Base-by-base conservation (phyloP, 2,329 filamentous ascomycete genomes). In the Fusarium phyllophilum region DNA sequence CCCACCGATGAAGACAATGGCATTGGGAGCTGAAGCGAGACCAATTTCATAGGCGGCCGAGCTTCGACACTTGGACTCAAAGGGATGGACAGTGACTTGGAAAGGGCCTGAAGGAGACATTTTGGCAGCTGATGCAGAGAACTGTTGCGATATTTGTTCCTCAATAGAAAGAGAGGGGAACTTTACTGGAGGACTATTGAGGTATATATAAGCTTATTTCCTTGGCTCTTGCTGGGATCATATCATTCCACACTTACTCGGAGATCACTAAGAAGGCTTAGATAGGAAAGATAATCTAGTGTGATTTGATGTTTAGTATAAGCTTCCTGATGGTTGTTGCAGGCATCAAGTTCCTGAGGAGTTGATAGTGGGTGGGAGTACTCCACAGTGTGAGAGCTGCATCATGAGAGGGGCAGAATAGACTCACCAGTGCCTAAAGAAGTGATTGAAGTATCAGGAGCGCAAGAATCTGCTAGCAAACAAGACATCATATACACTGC, bases 1-100 rank as follows among this genome's bases (percentile, higher is more conserved):
- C 41, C 93, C 93, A 70, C 91, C 92, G 71, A 94, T 87, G 82
- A 92, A 93, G 68, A 94, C 81, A 61, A 94, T 81, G 7, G 90
- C 90, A 81, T 93, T 90, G 56, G 80, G 83, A 65, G 84, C 81
- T 45, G 81, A 77, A 17, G 75, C 46, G 22, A 80, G 78, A 31
- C 86, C 86, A 24, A 82, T 77, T 75, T 89, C 87, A 72, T 88
- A 89, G 38, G 86, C 86, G 65, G 82, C 84, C 12, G 84, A 82
- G 55, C 82, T 77, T 13, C 80, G 73, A 20, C 80, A 83, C 9
- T 82, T 79, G 10, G 85, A 86, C 29, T 81, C 77, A 71, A 85
- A 87, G 1, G 83, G 84, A 68, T 88, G 87, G 20, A 85, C 85
- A 11, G 80, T 82, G n/a, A 85, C 83, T 20, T 82, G 71, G 62